Evolutionary conservation across 1,284 basidiomycete species (phyloP), one percentile per base, ranked within the genome.

Genomic region (Naganishia cerealis): DNA sequence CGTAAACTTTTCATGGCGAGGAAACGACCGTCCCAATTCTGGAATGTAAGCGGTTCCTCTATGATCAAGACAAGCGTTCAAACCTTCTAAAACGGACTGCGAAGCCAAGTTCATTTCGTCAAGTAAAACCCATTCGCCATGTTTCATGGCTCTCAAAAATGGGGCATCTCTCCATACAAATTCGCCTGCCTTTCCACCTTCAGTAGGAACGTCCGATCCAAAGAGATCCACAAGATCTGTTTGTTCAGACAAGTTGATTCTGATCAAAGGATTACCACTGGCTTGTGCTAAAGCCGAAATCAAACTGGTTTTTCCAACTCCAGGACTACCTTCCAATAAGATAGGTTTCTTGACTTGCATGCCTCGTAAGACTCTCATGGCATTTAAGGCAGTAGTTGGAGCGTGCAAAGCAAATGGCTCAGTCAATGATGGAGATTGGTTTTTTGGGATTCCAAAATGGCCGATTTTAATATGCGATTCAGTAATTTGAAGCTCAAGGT

Each of bases 71-170:
- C 96, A 89, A 3, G 96, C 94, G 76, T 99, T 99, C 56, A 99
- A 86, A 57, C 96, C 96, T 81, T 99, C 96, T 1, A 99, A 86
- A 7, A 99, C 91, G 0, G 96, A 89, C 78, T 95, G 92, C 29
- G 94, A 93, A 1, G 94, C 95, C 21, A 98, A 85, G 77, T 98
- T 98, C 94, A 98, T 98, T 81, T 99, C 96, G 80, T 99, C 96
- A 7, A 99, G 85, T 16, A 99, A 85, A 6, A 99, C 95, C 94
- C 94, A 98, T 73, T 92, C 87, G 3, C 96, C 96, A 68, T 89
- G 86, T 80, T 93, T 92, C 82, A 99, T 84, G 0, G 96, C 95
- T 71, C 86, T 87, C 61, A 99, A 84, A 78, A 99, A 99, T 59
- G 97, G 94, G 0, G 95, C 96, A 72, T 98, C 93, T 76, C 89